A percentile compares a stretch with the other conserved stretches of the same genome.
phyloP scores from a whole-genome alignment of 345 rosid species.

The Gossypium longicalyx region DNA sequence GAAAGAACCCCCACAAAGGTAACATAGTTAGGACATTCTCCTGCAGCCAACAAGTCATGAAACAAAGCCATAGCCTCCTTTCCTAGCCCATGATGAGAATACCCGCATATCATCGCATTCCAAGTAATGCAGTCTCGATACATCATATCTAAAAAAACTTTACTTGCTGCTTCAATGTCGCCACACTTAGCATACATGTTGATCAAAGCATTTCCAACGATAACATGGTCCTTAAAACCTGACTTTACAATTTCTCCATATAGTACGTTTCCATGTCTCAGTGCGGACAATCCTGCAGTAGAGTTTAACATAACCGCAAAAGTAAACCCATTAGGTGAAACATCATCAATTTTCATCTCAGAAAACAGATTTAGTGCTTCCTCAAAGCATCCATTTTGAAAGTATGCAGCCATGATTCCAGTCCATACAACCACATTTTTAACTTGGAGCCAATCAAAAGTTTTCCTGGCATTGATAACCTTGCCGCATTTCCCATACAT shows the following conservation, averaged over 20 bases:
- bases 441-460: slow-evolving; percentile 37
- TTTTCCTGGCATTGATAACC: slow-evolving; percentile 37
- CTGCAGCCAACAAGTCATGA: slow-evolving; percentile 46
- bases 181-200: slow-evolving; percentile 74
- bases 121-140: slow-evolving; percentile 47
- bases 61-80: slow-evolving; percentile 52
- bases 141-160: slow-evolving; percentile 40
- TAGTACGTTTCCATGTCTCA: slow-evolving; percentile 49
- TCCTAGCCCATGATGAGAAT: slow-evolving; percentile 76
- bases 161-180: slow-evolving; percentile 44
- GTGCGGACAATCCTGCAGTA: slow-evolving; percentile 50
- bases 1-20: slow-evolving; percentile 78
- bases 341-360: slow-evolving; percentile 35
- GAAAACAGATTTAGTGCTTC: slow-evolving; percentile 56
- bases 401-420: slow-evolving; percentile 56
- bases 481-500: slow-evolving; percentile 81
- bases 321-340: slow-evolving; percentile 65
- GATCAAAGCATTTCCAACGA: slow-evolving; percentile 64
- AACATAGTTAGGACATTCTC: slow-evolving; percentile 55
- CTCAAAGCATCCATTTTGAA: slow-evolving; percentile 64
- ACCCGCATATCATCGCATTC: slow-evolving; percentile 76
- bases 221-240: slow-evolving; percentile 49
- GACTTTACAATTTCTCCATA: slow-evolving; percentile 47
- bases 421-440: slow-evolving; percentile 63
- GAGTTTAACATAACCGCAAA: slow-evolving; percentile 57